Conservation (phyloP, 139 green algal genomes). For the Tetratostichococcus sp. region DNA sequence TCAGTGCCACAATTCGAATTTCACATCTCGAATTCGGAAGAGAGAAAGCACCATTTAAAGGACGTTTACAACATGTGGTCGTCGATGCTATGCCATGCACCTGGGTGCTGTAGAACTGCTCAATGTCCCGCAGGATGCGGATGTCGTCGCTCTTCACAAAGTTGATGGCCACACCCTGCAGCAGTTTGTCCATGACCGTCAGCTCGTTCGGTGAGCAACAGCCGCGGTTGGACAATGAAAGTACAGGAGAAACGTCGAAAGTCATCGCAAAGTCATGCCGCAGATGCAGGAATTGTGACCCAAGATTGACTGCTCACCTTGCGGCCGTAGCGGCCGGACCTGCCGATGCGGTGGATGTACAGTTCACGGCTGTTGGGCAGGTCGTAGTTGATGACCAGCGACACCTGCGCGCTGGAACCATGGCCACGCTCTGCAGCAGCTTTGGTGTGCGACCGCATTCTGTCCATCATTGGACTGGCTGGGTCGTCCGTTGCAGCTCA, state of each 20-base stretch:
- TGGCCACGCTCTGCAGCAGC: too few species aligned
- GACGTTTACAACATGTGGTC: too few species aligned
- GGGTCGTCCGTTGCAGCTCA: too few species aligned
- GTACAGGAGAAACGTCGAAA: background rate
- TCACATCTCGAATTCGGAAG: too few species aligned
- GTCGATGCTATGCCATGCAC: background rate
- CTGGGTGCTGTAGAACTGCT: constrained; percentile 96
- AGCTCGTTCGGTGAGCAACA: constrained; percentile 2
- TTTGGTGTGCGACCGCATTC: too few species aligned
- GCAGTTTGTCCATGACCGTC: background rate
- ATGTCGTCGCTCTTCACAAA: constrained; percentile 97
- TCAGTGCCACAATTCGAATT: background rate
- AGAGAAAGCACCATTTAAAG: too few species aligned
- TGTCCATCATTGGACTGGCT: too few species aligned
- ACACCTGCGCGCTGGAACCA: too few species aligned
- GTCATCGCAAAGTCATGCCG: background rate
- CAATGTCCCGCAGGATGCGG: constrained; percentile 92
- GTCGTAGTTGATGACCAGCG: constrained; percentile 99
- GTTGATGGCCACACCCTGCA: constrained; percentile 95
- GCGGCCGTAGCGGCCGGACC: constrained; percentile 85
- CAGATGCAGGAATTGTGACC: background rate
- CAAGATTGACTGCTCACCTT: constrained; percentile 59
- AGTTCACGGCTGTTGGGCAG: constrained; percentile 96
- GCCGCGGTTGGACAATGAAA: too few species aligned
- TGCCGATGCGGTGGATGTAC: constrained; percentile 99